phyloP scores from a whole-genome alignment of 805 yeast genomes.

The Kazachstania kunashirensis region DNA sequence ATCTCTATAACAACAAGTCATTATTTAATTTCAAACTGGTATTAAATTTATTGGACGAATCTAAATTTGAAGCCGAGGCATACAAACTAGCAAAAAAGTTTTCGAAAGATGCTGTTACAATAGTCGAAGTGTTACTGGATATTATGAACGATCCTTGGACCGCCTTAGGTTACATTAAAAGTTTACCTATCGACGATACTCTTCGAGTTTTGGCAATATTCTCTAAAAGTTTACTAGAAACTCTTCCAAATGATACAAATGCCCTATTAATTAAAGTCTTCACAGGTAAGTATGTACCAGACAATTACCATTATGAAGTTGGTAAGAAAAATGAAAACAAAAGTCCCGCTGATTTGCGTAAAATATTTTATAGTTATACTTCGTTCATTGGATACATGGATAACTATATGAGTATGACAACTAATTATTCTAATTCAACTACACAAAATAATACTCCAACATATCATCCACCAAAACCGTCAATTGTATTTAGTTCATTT shows the following conservation, averaged over 20 bases:
- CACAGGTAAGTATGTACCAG: constrained; percentile 69
- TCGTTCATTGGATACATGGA: constrained; percentile 49
- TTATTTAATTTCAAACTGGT: constrained; percentile 58
- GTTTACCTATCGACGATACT: constrained; percentile 67
- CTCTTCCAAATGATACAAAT: constrained; percentile 72
- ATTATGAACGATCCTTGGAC: constrained; percentile 52
- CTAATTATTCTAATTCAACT: constrained; percentile 3
- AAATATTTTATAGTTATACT: constrained; percentile 43
- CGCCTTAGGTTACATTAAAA: constrained; percentile 56
- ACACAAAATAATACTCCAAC: constrained; percentile 39
- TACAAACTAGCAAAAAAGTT: constrained; percentile 55
- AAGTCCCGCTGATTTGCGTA: constrained; percentile 7
- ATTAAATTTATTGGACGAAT: constrained; percentile 61
- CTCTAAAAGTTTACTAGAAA: constrained; percentile 55
- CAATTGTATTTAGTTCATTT: constrained; percentile 77
- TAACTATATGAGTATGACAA: constrained; percentile 16
- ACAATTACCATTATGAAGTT: constrained; percentile 9
- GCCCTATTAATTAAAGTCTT: constrained; percentile 75
- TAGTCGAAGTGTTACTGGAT: constrained; percentile 64
- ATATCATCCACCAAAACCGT: constrained; percentile 86
- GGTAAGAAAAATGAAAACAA: background rate
- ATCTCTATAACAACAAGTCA: constrained; percentile 24
- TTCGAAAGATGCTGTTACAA: constrained; percentile 59
- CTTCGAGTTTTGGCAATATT: constrained; percentile 58
- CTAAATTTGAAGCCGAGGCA: constrained; percentile 58